A percentile compares a stretch with the other conserved stretches of the same genome.
phyloP scores from a whole-genome alignment of 345 rosid genomes.

The Bruguiera parviflora region DNA sequence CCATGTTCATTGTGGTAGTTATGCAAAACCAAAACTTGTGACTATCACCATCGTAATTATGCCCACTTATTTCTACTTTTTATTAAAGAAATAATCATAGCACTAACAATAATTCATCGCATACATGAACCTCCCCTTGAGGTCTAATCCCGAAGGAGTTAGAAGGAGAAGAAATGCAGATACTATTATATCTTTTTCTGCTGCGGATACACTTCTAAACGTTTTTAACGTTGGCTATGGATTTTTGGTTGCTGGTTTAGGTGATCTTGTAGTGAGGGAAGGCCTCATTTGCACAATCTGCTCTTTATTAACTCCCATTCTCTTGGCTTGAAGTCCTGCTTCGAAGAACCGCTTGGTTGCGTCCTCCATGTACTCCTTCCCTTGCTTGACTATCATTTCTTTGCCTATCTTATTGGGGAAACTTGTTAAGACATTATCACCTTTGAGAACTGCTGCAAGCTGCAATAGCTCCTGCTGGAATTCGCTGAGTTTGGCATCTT shows the following conservation, averaged over 20 bases:
- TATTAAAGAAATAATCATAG: too few species aligned
- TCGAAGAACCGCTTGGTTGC: conserved; percentile 73
- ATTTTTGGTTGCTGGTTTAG: conserved; percentile 20
- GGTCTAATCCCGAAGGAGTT: too few species aligned
- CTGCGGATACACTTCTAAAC: background rate
- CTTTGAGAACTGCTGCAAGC: conserved; percentile 74
- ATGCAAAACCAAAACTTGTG: too few species aligned
- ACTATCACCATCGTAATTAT: too few species aligned
- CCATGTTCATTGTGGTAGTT: too few species aligned
- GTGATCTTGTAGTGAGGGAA: conserved; percentile 66
- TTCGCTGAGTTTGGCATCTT: conserved; percentile 60
- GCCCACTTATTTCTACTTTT: too few species aligned
- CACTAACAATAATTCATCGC: too few species aligned
- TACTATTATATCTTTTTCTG: background rate
- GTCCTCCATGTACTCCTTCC: conserved; percentile 73
- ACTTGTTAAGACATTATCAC: conserved; percentile 53
- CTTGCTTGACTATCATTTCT: conserved; percentile 74
- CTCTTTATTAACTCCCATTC: conserved; percentile 74
- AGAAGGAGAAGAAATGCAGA: background rate
- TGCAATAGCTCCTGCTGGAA: conserved; percentile 83
- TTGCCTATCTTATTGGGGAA: conserved; percentile 46
- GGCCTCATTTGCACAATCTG: conserved; percentile 80
- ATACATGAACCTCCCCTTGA: too few species aligned
- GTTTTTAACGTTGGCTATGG: conserved; percentile 6
- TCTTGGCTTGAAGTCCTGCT: conserved; percentile 54